A percentile compares a stretch with the other conserved stretches of the same genome.
Conservation (phyloP, 2,329 filamentous ascomycete genomes). For the Penicillium sp. region DNA sequence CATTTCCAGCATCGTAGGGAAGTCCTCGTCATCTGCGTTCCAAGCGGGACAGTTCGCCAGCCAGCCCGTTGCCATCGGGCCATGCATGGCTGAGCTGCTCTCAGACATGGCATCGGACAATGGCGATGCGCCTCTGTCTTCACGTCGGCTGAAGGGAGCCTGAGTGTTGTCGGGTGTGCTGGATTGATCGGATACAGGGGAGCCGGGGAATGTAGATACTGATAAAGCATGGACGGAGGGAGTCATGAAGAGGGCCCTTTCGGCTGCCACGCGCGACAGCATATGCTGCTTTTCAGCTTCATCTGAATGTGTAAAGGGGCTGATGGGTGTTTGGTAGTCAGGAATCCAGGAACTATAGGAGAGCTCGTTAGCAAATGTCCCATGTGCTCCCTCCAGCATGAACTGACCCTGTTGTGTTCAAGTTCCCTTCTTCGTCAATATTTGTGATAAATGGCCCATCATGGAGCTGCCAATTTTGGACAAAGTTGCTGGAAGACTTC, state of each 20-base stretch:
- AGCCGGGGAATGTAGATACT: slow-evolving; percentile 10
- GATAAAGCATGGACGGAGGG: slow-evolving; percentile 2
- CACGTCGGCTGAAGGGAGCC: slow-evolving; percentile 20
- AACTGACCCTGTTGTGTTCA: background rate
- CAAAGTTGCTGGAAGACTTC: background rate
- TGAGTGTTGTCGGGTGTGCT: slow-evolving; percentile 21
- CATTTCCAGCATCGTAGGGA: slow-evolving; percentile 32
- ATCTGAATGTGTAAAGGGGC: background rate
- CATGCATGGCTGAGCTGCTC: background rate
- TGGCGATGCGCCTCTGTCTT: slow-evolving; percentile 13
- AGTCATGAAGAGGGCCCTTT: slow-evolving; percentile 21
- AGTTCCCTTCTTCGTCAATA: background rate
- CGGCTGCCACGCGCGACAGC: slow-evolving; percentile 11
- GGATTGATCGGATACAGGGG: slow-evolving; percentile 21
- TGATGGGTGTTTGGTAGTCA: background rate
- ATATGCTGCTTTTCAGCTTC: background rate
- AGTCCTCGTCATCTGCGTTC: slow-evolving; percentile 11
- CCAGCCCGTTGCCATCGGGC: background rate
- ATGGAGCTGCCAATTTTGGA: background rate
- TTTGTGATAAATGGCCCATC: background rate
- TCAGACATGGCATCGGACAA: background rate
- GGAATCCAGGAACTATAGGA: background rate
- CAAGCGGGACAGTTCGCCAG: background rate
- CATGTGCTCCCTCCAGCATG: background rate
- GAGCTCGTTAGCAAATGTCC: background rate